Conservation (phyloP, 2,329 filamentous ascomycete genomes). For the Arthrinium puccinioides region DNA sequence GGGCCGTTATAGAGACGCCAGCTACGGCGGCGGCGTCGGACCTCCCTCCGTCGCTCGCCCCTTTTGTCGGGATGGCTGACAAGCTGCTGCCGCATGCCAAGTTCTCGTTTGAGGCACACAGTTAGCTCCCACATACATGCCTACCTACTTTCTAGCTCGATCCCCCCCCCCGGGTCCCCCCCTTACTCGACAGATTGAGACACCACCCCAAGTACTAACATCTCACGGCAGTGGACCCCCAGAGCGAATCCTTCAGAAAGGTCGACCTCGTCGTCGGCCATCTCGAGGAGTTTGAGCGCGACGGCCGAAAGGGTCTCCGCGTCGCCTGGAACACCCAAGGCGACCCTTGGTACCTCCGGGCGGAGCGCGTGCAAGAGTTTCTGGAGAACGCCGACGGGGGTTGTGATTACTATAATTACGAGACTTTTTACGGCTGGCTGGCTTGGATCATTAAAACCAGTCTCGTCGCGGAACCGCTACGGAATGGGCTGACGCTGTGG, state of each 20-base stretch:
- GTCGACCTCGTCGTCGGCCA: conserved; percentile 19
- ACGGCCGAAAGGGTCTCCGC: conserved; percentile 24
- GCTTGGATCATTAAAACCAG: conserved; percentile 23
- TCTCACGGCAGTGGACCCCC: too few species aligned
- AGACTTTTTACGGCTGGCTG: conserved; percentile 36
- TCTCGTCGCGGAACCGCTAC: conserved; percentile 23
- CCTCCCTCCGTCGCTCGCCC: conserved; percentile 2
- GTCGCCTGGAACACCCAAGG: conserved; percentile 30
- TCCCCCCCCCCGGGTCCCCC: too few species aligned
- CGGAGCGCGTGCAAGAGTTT: conserved; percentile 37
- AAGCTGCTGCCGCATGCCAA: conserved; percentile 21
- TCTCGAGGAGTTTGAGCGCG: conserved; percentile 25
- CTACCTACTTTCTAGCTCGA: too few species aligned
- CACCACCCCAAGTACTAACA: too few species aligned
- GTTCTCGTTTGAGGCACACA: conserved; percentile 26
- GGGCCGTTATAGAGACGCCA: conserved; percentile 16
- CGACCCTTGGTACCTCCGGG: conserved; percentile 24
- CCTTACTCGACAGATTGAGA: too few species aligned
- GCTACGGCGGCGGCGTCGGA: conserved; percentile 3
- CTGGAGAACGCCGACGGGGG: conserved; percentile 20
- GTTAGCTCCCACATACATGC: too few species aligned
- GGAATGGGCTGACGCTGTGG: conserved; percentile 29
- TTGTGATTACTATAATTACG: conserved; percentile 34
- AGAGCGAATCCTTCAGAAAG: conserved; percentile 9
- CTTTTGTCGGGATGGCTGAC: neutral